Evolutionary conservation across 2,329 filamentous ascomycete species (phyloP), one percentile per base, ranked within the genome.

Genomic region (Aspergillus sp.): DNA sequence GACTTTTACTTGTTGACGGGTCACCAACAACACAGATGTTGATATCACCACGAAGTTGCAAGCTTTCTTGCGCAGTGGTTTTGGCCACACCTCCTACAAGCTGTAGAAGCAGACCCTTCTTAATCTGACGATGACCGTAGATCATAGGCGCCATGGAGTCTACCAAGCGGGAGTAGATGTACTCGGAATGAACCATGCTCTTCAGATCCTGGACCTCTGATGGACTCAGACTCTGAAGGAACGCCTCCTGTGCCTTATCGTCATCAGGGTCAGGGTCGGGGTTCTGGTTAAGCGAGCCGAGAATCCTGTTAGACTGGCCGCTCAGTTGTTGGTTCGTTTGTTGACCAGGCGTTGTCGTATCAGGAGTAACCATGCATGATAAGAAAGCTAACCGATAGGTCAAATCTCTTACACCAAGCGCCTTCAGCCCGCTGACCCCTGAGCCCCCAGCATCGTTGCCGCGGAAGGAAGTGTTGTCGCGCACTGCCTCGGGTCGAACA

Each of bases 21-120:
- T 99, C 95, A 59, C 95, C 95, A 58, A 99, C 95, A 66, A 99
- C 91, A 76, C 95, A 99, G 61, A 99, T 96, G 78, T 99, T 99
- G 80, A 99, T 93, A 71, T 99, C 95, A 65, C 95, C 95, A 83
- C 95, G 88, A 44, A 99, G 83, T 62, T 93, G 87, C 91, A 99
- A 96, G 61, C 91, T 93, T 77, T 99, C 95, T 51, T 72, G 66
- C 0, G 91, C 84, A 0, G 95, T 99, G 20, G 85, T 85, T 75
- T 99, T 99, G 76, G 87, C 87, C 2, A 99, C 91, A 80, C 95
- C 95, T n/a, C 92, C 91, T 84, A 99, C 91, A 47, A 99, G 82
- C 75, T 99, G 95, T 42, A 99, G 82, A 7, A 99, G 83, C 22
- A 99, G 81, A 30, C 95, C 95, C 76, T 99, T 99, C 79, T 99